Percentiles rank a stretch among this genome's conserved stretches.
These are phyloP conservation scores for Talaromyces rugulosus DNA, from an alignment of 2,329 filamentous ascomycete species.

Conservation along the genomic window DNA sequence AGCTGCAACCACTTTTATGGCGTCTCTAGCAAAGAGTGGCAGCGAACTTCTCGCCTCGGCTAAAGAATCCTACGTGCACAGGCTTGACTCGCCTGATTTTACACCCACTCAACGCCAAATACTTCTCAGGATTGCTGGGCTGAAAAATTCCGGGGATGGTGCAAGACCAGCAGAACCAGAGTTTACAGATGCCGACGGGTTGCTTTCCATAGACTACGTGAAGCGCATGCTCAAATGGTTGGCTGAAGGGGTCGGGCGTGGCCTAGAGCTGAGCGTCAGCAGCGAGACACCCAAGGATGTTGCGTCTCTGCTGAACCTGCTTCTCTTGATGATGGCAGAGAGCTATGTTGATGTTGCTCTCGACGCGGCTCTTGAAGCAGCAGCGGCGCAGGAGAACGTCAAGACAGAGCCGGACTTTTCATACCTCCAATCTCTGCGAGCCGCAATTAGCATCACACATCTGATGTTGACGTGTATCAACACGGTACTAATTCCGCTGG, in stretches of 20 bases:
- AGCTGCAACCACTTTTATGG: conserved; percentile 79
- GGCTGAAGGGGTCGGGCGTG: conserved; percentile 87
- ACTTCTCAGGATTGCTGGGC: conserved; percentile 81
- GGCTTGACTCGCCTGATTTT: conserved; percentile 82
- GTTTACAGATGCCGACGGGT: conserved; percentile 83
- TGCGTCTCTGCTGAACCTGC: conserved; percentile 72
- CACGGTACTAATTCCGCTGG: conserved; percentile 84
- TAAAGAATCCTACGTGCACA: conserved; percentile 85
- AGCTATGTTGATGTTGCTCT: conserved; percentile 66
- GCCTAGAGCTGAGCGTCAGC: conserved; percentile 81
- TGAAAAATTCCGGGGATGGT: conserved; percentile 64
- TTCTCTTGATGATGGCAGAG: conserved; percentile 83
- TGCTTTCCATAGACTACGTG: conserved; percentile 76
- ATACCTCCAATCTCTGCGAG: conserved; percentile 74
- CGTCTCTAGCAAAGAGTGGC: conserved; percentile 81
- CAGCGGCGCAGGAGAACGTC: conserved; percentile 68
- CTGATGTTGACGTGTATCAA: conserved; percentile 90
- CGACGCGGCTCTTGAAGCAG: conserved; percentile 68
- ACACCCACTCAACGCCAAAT: conserved; percentile 84
- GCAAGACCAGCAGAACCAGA: conserved; percentile 77
- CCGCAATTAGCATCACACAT: conserved; percentile 82
- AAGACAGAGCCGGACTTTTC: conserved; percentile 84
- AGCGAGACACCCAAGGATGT: conserved; percentile 94
- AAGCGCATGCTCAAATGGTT: conserved; percentile 98
- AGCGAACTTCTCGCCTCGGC: conserved; percentile 84